Conservation (phyloP, 2,329 filamentous ascomycete genomes). For the Paecilomyces niveus region DNA sequence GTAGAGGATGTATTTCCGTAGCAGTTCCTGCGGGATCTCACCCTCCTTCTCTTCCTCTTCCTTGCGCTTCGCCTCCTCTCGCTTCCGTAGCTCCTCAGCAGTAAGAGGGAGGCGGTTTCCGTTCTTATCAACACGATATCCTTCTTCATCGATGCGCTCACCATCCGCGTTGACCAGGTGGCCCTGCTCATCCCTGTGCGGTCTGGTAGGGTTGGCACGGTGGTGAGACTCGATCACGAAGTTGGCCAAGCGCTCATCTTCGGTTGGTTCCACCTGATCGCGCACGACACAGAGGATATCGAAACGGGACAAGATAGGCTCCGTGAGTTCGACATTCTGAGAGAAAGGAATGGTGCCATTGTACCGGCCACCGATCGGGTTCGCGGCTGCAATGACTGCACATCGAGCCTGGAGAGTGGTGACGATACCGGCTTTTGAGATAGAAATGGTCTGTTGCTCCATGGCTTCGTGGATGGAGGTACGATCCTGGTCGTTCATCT, state of each 20-base stretch:
- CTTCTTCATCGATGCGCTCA: slow-evolving; percentile 56
- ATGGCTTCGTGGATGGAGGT: slow-evolving; percentile 99
- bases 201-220: slow-evolving; percentile 68
- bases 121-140: slow-evolving; percentile 42
- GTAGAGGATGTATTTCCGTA: slow-evolving; percentile 96
- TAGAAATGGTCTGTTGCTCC: slow-evolving; percentile 99
- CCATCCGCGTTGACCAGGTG: slow-evolving; percentile 38
- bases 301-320: slow-evolving; percentile 96
- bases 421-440: slow-evolving; percentile 96
- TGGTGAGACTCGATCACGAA: slow-evolving; percentile 95
- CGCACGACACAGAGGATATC: slow-evolving; percentile 95
- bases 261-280: slow-evolving; percentile 84
- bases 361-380: slow-evolving; percentile 92
- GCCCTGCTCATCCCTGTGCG: slow-evolving; percentile 40
- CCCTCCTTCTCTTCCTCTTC: slow-evolving; percentile 51
- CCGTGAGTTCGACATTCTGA: slow-evolving; percentile 91
- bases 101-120: slow-evolving; percentile 24
- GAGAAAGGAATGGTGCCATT: slow-evolving; percentile 95
- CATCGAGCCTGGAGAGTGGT: slow-evolving; percentile 94
- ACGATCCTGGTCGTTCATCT: slow-evolving; percentile 99
- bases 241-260: slow-evolving; percentile 86
- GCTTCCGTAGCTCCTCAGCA: slow-evolving; percentile 40
- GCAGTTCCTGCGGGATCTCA: slow-evolving; percentile 80
- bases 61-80: slow-evolving; percentile 32
- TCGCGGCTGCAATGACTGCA: slow-evolving; percentile 92